Conservation (phyloP, 2,329 filamentous ascomycete genomes). For the Fonsecaea pedrosoi region DNA sequence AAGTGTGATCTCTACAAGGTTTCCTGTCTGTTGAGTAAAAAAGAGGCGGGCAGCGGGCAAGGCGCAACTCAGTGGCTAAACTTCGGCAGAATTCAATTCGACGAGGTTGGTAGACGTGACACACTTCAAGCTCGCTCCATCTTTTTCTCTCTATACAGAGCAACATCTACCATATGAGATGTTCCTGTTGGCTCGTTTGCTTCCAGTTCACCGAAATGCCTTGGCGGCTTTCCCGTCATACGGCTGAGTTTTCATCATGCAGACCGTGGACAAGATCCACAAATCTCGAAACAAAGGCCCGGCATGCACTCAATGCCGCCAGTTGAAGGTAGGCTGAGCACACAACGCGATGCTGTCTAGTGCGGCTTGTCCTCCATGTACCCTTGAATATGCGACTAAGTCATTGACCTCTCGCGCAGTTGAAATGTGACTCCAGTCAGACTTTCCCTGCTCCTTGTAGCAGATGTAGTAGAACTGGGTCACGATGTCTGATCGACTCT, state of each 20-base stretch:
- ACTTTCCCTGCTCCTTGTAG: slow-evolving; percentile 18
- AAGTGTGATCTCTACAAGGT: background rate
- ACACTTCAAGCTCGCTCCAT: slow-evolving; percentile 1
- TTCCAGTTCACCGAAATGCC: background rate
- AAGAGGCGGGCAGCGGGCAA: background rate
- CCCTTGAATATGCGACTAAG: background rate
- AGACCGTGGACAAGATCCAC: slow-evolving; percentile 18
- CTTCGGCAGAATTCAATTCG: background rate
- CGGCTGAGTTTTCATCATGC: slow-evolving; percentile 8
- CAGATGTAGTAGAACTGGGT: slow-evolving; percentile 12
- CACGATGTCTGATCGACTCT: slow-evolving; percentile 20
- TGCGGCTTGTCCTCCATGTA: background rate
- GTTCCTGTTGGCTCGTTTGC: background rate
- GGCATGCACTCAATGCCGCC: slow-evolving; percentile 20
- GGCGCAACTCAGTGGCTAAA: slow-evolving; percentile 1
- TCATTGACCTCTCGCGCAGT: slow-evolving; percentile 4
- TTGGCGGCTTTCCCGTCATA: background rate
- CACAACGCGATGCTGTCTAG: background rate
- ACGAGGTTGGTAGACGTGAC: background rate
- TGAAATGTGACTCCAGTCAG: slow-evolving; percentile 20
- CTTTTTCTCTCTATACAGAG: background rate
- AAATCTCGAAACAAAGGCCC: slow-evolving; percentile 22
- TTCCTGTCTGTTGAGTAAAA: background rate
- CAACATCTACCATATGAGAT: background rate
- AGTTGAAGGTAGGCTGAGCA: slow-evolving; percentile 17